Conservation (phyloP, 805 yeast species). For the Candida vaughaniae region DNA sequence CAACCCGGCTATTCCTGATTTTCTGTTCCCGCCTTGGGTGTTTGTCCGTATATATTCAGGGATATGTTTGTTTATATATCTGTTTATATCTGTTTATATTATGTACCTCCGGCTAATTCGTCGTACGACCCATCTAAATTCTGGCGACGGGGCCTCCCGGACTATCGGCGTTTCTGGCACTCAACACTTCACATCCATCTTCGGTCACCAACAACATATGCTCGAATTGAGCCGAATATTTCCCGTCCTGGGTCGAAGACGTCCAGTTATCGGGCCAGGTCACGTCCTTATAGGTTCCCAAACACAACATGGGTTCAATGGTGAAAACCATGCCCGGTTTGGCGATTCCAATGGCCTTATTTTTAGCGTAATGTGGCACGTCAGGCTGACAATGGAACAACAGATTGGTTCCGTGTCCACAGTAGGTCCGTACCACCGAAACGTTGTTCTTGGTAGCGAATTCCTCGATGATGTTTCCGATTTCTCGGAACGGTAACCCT, state of each 20-base stretch:
- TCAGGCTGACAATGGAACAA: slow-evolving; percentile 91
- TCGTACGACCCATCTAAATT: too few species aligned
- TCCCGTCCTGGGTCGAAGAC: slow-evolving; percentile 86
- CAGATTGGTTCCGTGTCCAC: slow-evolving; percentile 90
- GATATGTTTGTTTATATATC: too few species aligned
- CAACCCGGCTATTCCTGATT: too few species aligned
- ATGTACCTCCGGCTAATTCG: too few species aligned
- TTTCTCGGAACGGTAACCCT: slow-evolving; percentile 79
- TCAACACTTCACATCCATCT: slow-evolving; percentile 85
- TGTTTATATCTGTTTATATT: too few species aligned
- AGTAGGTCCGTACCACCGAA: slow-evolving; percentile 84
- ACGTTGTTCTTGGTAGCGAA: slow-evolving; percentile 77
- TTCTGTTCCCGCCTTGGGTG: too few species aligned
- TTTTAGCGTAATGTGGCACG: slow-evolving; percentile 90
- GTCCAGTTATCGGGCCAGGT: slow-evolving; percentile 99
- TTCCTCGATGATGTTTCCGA: slow-evolving; percentile 85
- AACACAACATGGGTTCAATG: slow-evolving; percentile 94
- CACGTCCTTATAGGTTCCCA: slow-evolving; percentile 76
- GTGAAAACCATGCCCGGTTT: slow-evolving; percentile 97
- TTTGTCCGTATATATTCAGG: too few species aligned
- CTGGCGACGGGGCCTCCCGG: slow-evolving; percentile 87
- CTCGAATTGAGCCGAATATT: slow-evolving; percentile 89
- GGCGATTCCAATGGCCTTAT: slow-evolving; percentile 90
- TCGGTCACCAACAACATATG: slow-evolving; percentile 92
- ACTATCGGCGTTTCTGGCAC: slow-evolving; percentile 73